Base-by-base conservation (phyloP, 805 yeast genomes). In the Wickerhamomyces bovis region DNA sequence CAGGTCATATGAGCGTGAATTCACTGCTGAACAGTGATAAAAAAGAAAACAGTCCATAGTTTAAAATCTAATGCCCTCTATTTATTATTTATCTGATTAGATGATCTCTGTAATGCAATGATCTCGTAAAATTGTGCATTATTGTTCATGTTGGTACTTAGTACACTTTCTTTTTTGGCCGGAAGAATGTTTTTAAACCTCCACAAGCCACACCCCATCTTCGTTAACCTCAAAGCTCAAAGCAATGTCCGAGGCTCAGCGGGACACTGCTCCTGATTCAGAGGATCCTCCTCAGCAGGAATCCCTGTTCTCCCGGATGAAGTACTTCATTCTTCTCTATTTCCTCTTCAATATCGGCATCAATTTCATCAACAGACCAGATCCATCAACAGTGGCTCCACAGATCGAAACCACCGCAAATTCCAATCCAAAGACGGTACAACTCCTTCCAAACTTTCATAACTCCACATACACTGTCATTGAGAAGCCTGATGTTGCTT, bases 21-120 rank as follows among this genome's bases (percentile, higher is more conserved):
- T 53, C 60, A 2, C 23, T 57, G 35, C 38, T 56, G 44, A 56
- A 56, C 41, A 48, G 45, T 12, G 41, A 41, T 18, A 31, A 44
- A 20, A 30, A 31, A 20, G 23, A 23, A 3, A 30, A 42, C 8
- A 40, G 20, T 33, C 20, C 36, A n/a, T 33, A 16, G 11, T 16
- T 9, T 28, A 28, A n/a, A n/a, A 28, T 28, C n/a, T 28, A 28
- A 28, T 28, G 31, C 31, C 31, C n/a, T 28, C n/a, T 28, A 28
- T 28, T 28, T 28, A 28, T 28, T 28, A 28, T 28, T 28, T 28
- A 28, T 28, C 31, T 13, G 31, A 28, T n/a, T n/a, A n/a, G n/a
- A n/a, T n/a, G n/a, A n/a, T 13, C 31, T 28, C 5, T 28, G 31
- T 13, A 28, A 28, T n/a, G n/a, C 7, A 28, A 28, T 23, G 9